A percentile compares a stretch with the other conserved stretches of the same genome.
These are phyloP conservation scores for Teratosphaeria pseudoeucalypti DNA, from an alignment of 2,329 filamentous ascomycete genomes.

Conservation along the genomic window DNA sequence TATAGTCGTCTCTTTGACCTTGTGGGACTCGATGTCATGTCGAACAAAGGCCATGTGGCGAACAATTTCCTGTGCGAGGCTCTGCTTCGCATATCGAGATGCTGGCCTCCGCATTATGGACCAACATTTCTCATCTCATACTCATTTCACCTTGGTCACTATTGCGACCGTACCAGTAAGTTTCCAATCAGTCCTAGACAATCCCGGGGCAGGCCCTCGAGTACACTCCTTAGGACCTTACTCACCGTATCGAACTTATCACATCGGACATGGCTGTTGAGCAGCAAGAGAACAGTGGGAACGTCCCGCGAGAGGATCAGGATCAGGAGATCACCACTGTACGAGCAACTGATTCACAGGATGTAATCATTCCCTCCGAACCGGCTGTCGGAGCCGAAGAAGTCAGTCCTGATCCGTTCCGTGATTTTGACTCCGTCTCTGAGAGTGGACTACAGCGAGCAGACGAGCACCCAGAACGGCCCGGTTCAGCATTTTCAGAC, in stretches of 20 bases:
- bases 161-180: neutral
- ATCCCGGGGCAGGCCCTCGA: neutral
- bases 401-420: neutral
- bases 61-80: neutral
- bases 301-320: neutral
- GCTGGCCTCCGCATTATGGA: neutral
- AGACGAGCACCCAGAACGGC: neutral
- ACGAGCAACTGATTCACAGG: neutral
- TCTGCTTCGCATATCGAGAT: neutral
- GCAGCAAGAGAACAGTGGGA: neutral
- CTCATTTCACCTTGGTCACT: neutral
- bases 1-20: neutral
- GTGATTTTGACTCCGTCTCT: neutral
- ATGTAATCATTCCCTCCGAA: neutral
- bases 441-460: neutral
- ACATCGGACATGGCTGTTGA: neutral
- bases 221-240: neutral
- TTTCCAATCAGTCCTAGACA: neutral
- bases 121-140: neutral
- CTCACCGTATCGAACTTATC: neutral
- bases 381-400: neutral
- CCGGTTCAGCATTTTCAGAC: neutral
- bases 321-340: neutral
- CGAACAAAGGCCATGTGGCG: neutral
- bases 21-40: neutral